Evolutionary conservation across 1,139 yeast genomes (phyloP).

Genomic region (Candida sanyaensis): DNA sequence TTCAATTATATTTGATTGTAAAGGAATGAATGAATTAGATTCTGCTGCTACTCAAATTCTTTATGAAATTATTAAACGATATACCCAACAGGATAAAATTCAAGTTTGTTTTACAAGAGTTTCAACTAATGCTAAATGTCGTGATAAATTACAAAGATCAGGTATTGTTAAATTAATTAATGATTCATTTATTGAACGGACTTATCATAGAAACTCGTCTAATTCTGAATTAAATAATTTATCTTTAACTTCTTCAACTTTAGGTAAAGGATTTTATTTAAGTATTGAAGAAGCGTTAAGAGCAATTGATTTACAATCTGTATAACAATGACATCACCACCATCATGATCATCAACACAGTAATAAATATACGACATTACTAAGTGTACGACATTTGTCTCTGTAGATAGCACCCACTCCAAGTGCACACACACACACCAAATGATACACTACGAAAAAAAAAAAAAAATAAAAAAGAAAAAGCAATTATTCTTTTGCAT

Average conservation of each 20-base stretch:
- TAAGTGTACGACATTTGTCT: neutral
- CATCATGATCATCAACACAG: no score
- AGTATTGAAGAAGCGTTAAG: slow-evolving; percentile 34
- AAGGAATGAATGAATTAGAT: slow-evolving; percentile 35
- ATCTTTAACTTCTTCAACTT: slow-evolving; percentile 18
- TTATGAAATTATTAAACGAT: slow-evolving; percentile 27
- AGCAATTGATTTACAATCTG: slow-evolving; percentile 14
- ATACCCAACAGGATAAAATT: slow-evolving; percentile 21
- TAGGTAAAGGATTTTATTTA: slow-evolving; percentile 35
- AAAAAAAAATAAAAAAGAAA: no score
- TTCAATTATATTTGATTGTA: slow-evolving; percentile 32
- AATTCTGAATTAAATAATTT: slow-evolving; percentile 3
- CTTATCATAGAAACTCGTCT: slow-evolving; percentile 5
- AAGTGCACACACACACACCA: no score
- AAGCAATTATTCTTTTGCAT: no score
- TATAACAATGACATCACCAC: neutral
- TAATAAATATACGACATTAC: neutral
- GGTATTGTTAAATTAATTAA: slow-evolving; percentile 29
- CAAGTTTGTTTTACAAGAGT: slow-evolving; percentile 29
- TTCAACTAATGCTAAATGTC: slow-evolving; percentile 20
- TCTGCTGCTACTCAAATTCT: slow-evolving; percentile 34
- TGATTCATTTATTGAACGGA: slow-evolving; percentile 6
- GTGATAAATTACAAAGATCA: slow-evolving; percentile 23
- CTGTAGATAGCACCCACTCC: no score
- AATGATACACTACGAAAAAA: no score